A percentile compares a stretch with the other conserved stretches of the same genome.
phyloP scores from a whole-genome alignment of 768 basidiomycete genomes.

The Panellus pusillus region DNA sequence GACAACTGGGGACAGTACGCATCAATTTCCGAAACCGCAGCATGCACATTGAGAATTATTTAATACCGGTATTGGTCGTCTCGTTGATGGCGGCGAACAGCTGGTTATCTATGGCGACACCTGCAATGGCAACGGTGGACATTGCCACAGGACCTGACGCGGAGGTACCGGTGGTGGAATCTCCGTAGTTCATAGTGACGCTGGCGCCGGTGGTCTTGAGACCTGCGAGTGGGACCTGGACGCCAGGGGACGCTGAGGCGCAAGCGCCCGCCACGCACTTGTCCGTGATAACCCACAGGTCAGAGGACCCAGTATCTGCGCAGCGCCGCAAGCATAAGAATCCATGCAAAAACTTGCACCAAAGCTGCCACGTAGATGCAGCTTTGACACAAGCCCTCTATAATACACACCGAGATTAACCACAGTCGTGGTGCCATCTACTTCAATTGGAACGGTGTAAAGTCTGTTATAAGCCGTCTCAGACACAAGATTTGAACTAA shows the following conservation, averaged over 20 bases:
- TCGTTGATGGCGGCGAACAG: slow-evolving; percentile 56
- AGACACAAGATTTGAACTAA: neutral
- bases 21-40: neutral
- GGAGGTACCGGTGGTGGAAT: slow-evolving; percentile 62
- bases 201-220: slow-evolving; percentile 39
- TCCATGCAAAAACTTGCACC: too few species aligned
- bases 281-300: slow-evolving; percentile 65
- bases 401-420: slow-evolving; percentile 45
- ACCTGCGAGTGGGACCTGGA: slow-evolving; percentile 42
- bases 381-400: too few species aligned
- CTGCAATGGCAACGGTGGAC: slow-evolving; percentile 55
- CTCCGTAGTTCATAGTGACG: slow-evolving; percentile 58
- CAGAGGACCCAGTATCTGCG: slow-evolving; percentile 70
- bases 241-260: slow-evolving; percentile 28
- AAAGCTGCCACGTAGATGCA: too few species aligned
- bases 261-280: slow-evolving; percentile 45
- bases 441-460: slow-evolving; percentile 47
- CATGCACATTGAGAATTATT: neutral
- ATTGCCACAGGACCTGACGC: slow-evolving; percentile 57
- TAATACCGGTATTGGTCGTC: slow-evolving; percentile 46
- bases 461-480: slow-evolving; percentile 8
- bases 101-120: slow-evolving; percentile 49
- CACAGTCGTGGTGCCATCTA: slow-evolving; percentile 42
- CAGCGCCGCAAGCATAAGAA: neutral
- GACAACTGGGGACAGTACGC: slow-evolving; percentile 34